These are phyloP conservation scores for Ophiocordyceps sinensis DNA, from an alignment of 2,329 filamentous ascomycete species.

Conservation along the genomic window DNA sequence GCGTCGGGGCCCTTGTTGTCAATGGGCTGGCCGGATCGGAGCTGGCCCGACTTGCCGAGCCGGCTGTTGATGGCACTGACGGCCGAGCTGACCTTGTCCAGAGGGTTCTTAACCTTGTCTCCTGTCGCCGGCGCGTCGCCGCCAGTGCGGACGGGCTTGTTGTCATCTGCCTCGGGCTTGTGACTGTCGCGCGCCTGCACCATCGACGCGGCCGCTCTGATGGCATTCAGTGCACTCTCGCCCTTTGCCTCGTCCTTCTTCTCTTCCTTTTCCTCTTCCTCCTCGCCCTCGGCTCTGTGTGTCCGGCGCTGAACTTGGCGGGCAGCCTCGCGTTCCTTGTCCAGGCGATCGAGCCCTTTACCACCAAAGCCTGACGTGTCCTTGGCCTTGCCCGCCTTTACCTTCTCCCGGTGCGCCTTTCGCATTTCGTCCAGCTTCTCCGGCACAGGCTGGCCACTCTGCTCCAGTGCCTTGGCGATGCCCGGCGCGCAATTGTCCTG, in stretches of 20 bases:
- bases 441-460: conserved; percentile 75
- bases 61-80: conserved; percentile 84
- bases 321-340: conserved; percentile 79
- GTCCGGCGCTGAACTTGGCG: conserved; percentile 76
- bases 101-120: conserved; percentile 48
- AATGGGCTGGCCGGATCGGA: conserved; percentile 84
- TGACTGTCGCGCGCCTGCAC: conserved; percentile 37
- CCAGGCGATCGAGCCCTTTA: conserved; percentile 81
- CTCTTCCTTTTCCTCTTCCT: conserved; percentile 73
- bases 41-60: conserved; percentile 75
- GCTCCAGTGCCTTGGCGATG: conserved; percentile 80
- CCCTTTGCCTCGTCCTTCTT: conserved; percentile 61
- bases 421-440: conserved; percentile 51
- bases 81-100: conserved; percentile 81
- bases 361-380: conserved; percentile 84
- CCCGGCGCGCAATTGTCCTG: conserved; percentile 85
- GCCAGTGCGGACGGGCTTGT: conserved; percentile 19
- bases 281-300: conserved; percentile 74
- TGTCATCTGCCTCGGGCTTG: conserved; percentile 26
- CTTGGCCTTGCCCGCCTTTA: conserved; percentile 85
- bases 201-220: conserved; percentile 46
- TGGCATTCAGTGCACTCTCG: conserved; percentile 50
- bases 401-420: conserved; percentile 70
- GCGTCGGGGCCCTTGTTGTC: conserved; percentile 98
- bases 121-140: conserved; percentile 41